These are phyloP conservation scores for Mycena capillaripes DNA, from an alignment of 768 basidiomycete genomes.

Conservation along the genomic window DNA sequence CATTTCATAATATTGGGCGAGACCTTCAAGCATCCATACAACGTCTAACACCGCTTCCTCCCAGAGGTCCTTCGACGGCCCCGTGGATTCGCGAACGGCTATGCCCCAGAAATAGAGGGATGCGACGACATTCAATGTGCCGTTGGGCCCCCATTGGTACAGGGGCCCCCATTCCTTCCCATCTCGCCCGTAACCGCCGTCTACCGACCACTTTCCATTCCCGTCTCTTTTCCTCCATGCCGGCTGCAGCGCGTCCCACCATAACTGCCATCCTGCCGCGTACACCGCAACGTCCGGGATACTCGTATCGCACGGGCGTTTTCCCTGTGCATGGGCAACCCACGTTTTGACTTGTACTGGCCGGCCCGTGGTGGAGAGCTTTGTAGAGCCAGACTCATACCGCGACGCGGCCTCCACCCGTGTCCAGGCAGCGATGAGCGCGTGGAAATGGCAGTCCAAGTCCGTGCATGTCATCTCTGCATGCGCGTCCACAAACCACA, in stretches of 20 bases:
- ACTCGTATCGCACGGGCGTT: neutral
- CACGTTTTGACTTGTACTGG: neutral
- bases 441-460: neutral
- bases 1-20: neutral
- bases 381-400: neutral
- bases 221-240: neutral
- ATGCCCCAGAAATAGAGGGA: constrained; percentile 11
- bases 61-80: neutral
- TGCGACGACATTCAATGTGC: neutral
- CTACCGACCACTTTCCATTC: neutral
- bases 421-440: neutral
- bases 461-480: neutral
- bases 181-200: neutral
- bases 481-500: constrained; percentile 1
- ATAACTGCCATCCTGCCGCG: neutral
- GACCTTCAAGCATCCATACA: neutral
- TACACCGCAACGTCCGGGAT: neutral
- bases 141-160: constrained; percentile 6
- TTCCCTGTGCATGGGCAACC: neutral
- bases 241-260: constrained; percentile 19
- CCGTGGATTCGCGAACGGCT: neutral
- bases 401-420: constrained; percentile 8
- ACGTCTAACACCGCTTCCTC: neutral
- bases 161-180: constrained; percentile 8
- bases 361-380: neutral